Evolutionary conservation across 1,284 basidiomycete species (phyloP), one percentile per base, ranked within the genome.

Genomic region (Tremellales sp.): DNA sequence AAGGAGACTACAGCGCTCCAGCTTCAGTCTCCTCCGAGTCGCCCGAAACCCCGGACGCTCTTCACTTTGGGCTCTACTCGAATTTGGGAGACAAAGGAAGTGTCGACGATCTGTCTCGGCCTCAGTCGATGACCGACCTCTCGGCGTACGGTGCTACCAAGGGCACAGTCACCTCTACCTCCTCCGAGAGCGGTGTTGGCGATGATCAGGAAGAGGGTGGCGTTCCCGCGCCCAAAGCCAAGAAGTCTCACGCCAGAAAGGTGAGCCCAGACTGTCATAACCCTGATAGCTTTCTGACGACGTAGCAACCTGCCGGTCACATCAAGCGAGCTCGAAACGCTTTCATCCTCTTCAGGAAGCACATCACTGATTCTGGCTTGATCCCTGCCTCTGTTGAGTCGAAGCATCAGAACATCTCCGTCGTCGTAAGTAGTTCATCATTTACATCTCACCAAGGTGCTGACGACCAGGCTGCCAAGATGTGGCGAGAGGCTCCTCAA

Each of bases 401-500:
- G 21, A 72, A 72, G 46, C 70, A 72, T 50, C 70, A 72, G 52
- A 72, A 70, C 46, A 70, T 72, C 51, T 70, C 68, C 15, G 67
- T 72, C 2, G 67, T 72, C 24, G 67, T 69, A 40, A 52, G 67
- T 62, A 10, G 17, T 22, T 10, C 36, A 29, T 22, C 25, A 5
- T 21, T 4, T 41, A 17, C 25, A 11, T 40, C 22, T 25, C 10
- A 24, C 17, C 36, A 39, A 6, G 33, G 29, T 17, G 26, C n/a
- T 27, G 11, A 1, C 31, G 23, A 17, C 33, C 37, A 69, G 67
- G 70, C 66, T 8, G 67, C 67, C 17, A 72, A 72, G 54, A 72
- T 72, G 70, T 72, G 70, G 70, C 57, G 61, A 22, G 70, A 70
- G 51, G 70, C 68, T 0, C 66, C 67, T 1, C 60, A 56, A 19